These are phyloP conservation scores for Aspergillus steynii DNA, from an alignment of 495 filamentous ascomycete species.

Conservation along the genomic window DNA sequence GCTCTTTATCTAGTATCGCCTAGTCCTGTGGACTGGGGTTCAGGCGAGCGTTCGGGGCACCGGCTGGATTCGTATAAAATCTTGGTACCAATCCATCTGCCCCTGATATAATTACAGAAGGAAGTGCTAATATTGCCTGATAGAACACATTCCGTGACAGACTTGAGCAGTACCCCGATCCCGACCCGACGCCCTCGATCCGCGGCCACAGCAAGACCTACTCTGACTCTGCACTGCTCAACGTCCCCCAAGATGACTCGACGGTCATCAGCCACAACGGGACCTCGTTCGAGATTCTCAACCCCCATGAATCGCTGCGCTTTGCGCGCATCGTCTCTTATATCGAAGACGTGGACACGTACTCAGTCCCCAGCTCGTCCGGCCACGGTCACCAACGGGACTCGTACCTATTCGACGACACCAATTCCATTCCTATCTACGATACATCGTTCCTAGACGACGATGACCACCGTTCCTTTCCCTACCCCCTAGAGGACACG, in stretches of 20 bases:
- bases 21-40: neutral
- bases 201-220: constrained; percentile 22
- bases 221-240: constrained; percentile 36
- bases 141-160: constrained; percentile 47
- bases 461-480: neutral
- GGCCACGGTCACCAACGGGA: constrained; percentile 24
- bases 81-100: constrained; percentile 5
- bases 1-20: constrained; percentile 9
- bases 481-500: constrained; percentile 4
- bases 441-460: neutral
- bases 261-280: constrained; percentile 43
- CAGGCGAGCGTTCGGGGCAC: neutral
- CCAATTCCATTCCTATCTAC: neutral
- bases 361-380: constrained; percentile 12
- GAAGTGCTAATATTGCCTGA: constrained; percentile 6
- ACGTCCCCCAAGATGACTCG: constrained; percentile 11
- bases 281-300: constrained; percentile 48
- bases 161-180: constrained; percentile 28
- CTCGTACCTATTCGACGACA: constrained; percentile 21
- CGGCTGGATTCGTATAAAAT: constrained; percentile 17
- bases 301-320: constrained; percentile 44
- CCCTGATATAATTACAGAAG: neutral
- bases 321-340: constrained; percentile 43
- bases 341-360: constrained; percentile 41
- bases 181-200: constrained; percentile 14